Evolutionary conservation across 225 moss, liverwort and hornwort genomes (phyloP).

Genomic region (Asterella californica): DNA sequence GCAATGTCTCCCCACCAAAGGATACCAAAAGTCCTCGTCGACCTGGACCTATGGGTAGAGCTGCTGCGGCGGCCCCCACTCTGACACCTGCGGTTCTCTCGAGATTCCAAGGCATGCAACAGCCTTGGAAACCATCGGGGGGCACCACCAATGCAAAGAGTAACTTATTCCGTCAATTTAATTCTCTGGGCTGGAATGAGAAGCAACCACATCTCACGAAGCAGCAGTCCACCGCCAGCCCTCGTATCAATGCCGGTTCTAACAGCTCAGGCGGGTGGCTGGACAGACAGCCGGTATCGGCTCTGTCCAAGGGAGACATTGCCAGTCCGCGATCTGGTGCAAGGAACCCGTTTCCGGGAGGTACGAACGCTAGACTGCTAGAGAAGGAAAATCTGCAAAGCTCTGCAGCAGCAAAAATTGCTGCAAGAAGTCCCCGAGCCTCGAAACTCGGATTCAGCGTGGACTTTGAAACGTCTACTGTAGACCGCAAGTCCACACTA

Average conservation of each 20-base stretch:
- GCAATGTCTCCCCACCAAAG: neutral
- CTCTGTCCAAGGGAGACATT: conserved; percentile 22
- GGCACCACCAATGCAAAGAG: conserved; percentile 40
- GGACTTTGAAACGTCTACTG: conserved; percentile 41
- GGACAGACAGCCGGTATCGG: conserved; percentile 21
- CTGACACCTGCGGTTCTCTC: conserved; percentile 24
- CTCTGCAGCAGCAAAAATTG: conserved; percentile 28
- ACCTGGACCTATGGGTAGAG: neutral
- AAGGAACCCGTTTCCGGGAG: conserved; percentile 15
- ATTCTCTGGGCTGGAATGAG: conserved; percentile 44
- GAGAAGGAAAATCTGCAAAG: conserved; percentile 47
- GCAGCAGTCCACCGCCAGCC: conserved; percentile 29
- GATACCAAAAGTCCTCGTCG: conserved; percentile 26
- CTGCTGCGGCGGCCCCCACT: neutral
- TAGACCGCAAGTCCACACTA: conserved; percentile 33
- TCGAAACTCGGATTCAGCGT: conserved; percentile 42
- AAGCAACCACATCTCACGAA: conserved; percentile 22
- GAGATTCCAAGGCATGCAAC: conserved; percentile 40
- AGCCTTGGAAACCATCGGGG: conserved; percentile 40
- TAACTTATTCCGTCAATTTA: conserved; percentile 38
- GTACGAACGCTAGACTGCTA: conserved; percentile 22
- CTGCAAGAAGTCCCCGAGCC: conserved; percentile 27
- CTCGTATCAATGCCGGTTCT: conserved; percentile 27
- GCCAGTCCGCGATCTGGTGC: conserved; percentile 35
- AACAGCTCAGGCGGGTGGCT: conserved; percentile 25